Evolutionary conservation across 83 land plant genomes (phyloP).

Genomic region (Thuja plicata): DNA sequence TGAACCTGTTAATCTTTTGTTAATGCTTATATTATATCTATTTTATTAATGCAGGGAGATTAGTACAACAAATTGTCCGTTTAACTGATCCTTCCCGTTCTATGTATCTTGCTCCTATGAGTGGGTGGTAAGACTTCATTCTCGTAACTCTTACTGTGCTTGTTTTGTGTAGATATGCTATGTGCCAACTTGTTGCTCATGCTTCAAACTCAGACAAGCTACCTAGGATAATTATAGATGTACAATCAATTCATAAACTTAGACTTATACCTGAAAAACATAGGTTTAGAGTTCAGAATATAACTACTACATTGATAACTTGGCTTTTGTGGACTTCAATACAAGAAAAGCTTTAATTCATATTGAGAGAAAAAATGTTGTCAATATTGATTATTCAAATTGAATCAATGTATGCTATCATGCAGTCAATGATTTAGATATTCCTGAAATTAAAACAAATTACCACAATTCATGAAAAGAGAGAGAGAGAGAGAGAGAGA

Average conservation of each 20-base stretch:
- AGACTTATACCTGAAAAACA: not conserved
- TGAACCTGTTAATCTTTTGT: not conserved
- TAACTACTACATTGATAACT: not conserved
- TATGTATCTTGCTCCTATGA: slow-evolving; percentile 53
- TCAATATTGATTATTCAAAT: not conserved
- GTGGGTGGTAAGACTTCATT: slow-evolving; percentile 33
- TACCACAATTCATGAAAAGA: not conserved
- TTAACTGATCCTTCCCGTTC: slow-evolving; percentile 40
- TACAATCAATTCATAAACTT: not conserved
- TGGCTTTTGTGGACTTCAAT: not conserved
- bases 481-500: not conserved
- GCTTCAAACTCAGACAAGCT: not conserved
- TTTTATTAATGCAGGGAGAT: slow-evolving; percentile 22
- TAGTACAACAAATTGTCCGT: slow-evolving; percentile 35
- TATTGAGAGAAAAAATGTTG: not conserved
- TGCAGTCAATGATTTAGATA: not conserved
- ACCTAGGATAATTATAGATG: not conserved
- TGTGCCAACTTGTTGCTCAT: not conserved
- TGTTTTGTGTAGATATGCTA: not conserved
- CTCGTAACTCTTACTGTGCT: not conserved
- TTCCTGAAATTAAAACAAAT: not conserved
- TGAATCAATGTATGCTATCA: not conserved
- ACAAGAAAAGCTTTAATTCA: not conserved
- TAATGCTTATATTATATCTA: not conserved
- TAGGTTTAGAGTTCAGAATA: not conserved